Evolutionary conservation across 805 yeast species (phyloP), one percentile per base, ranked within the genome.

Genomic region (Teunomyces lycoperdinae): DNA sequence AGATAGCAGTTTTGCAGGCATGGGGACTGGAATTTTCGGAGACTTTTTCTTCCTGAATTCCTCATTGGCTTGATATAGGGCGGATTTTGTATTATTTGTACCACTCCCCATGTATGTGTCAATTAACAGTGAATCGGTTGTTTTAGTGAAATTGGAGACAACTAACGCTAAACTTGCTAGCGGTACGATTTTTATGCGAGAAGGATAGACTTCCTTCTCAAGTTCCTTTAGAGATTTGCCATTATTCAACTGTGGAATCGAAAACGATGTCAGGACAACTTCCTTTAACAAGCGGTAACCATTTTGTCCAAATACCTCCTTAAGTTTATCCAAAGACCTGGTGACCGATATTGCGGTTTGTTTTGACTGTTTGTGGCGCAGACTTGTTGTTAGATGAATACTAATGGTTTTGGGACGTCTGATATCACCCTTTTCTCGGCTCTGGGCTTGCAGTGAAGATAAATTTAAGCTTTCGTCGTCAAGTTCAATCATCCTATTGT

Each of bases 401-500:
- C 75, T 64, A 9, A 85, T 54, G 0, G 85, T 83, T 35, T 75
- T 75, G 1, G 92, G 91, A 42, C 88, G 60, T 35, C 73, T 62
- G 1, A 68, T 59, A 2, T 54, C 36, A 10, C 62, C 63, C 43
- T 50, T 63, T 16, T 59, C 63, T 41, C 50, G 58, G n/a, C 57
- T 52, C 3, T 44, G 49, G 31, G 48, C 48, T 44, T 58, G 66
- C 59, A 57, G 61, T 48, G 58, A 36, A 17, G 62, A 60, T 10
- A 60, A 51, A 40, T 69, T 63, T 49, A 69, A 43, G 52, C 63
- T 67, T 55, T 89, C 96, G 52, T 87, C 91, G 50, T 83, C 87
- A 16, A 85, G 58, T 56, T 92, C 98, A 27, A 77, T 71, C 4
- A 91, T 63, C 46, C 99, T 64, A 43, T 83, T 81, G 27, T 78